Evolutionary conservation across 75 land plant genomes (phyloP).

Genomic region (Cunninghamia lanceolata): DNA sequence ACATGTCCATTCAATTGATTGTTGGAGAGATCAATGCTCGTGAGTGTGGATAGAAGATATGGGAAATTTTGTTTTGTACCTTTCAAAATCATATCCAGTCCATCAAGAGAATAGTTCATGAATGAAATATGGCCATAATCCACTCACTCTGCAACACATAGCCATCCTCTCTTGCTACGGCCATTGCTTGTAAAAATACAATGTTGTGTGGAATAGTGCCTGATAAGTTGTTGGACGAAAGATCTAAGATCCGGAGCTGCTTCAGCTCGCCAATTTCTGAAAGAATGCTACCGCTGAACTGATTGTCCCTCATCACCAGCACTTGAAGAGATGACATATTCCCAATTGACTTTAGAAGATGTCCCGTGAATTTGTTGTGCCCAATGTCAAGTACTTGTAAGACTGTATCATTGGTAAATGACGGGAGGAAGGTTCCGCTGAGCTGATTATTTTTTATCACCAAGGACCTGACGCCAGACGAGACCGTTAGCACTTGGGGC

Average conservation of each 20-base stretch:
- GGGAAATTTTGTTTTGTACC: not conserved
- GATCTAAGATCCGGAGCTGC: not conserved
- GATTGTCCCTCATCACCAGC: not conserved
- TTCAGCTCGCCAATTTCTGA: not conserved
- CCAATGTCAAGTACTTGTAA: not conserved
- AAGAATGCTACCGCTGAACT: not conserved
- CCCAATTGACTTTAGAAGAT: not conserved
- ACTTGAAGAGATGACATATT: not conserved
- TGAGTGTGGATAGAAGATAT: slow-evolving; percentile 23
- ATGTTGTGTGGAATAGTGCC: not conserved
- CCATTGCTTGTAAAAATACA: not conserved
- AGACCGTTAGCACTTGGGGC: slow-evolving; percentile 8
- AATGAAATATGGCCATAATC: no score
- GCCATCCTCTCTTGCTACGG: not conserved
- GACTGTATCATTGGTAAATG: not conserved
- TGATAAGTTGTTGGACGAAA: not conserved
- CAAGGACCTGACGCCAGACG: not conserved
- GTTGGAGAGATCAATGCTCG: slow-evolving; percentile 45
- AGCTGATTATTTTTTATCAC: not conserved
- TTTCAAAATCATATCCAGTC: not conserved
- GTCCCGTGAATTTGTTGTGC: not conserved
- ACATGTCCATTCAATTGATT: slow-evolving; percentile 56
- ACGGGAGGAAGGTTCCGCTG: not conserved
- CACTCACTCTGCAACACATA: not conserved
- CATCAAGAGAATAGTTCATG: not conserved